Percentiles rank a stretch among this genome's conserved stretches.
Conservation (phyloP, 352 stramenopile genomes). For the Globisporangium apiculatum region DNA sequence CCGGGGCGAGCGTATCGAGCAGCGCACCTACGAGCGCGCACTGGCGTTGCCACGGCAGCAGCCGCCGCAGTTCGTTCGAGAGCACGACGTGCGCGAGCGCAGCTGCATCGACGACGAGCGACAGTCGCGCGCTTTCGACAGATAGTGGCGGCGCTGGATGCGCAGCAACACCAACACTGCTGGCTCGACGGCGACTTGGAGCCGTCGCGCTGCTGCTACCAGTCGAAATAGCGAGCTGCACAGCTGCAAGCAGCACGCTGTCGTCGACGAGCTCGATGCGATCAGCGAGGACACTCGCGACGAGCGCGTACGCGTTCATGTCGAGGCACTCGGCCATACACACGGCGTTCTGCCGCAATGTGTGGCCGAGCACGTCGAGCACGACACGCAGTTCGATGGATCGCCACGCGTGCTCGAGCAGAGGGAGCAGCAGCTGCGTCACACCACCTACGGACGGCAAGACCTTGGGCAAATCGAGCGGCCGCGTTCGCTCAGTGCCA, state of each 20-base stretch:
- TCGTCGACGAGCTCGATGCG: conserved; percentile 46
- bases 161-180: neutral
- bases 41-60: conserved; percentile 34
- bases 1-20: conserved; percentile 28
- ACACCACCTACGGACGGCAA: conserved; percentile 59
- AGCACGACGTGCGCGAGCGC: conserved; percentile 56
- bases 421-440: conserved; percentile 44
- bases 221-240: conserved; percentile 39
- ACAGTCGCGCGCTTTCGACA: conserved; percentile 3
- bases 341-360: conserved; percentile 46
- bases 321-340: conserved; percentile 59
- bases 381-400: conserved; percentile 37
- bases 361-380: conserved; percentile 37
- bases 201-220: conserved; percentile 5
- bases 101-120: conserved; percentile 44
- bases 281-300: conserved; percentile 31
- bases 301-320: conserved; percentile 45
- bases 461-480: conserved; percentile 48
- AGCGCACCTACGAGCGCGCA: conserved; percentile 45
- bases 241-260: conserved; percentile 26
- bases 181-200: neutral
- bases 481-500: conserved; percentile 32
- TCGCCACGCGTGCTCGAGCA: conserved; percentile 45
- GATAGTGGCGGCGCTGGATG: neutral
- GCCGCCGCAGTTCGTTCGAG: conserved; percentile 30